Evolutionary conservation across 257 asterid genomes (phyloP).

Genomic region (Solanum sparsipilum): DNA sequence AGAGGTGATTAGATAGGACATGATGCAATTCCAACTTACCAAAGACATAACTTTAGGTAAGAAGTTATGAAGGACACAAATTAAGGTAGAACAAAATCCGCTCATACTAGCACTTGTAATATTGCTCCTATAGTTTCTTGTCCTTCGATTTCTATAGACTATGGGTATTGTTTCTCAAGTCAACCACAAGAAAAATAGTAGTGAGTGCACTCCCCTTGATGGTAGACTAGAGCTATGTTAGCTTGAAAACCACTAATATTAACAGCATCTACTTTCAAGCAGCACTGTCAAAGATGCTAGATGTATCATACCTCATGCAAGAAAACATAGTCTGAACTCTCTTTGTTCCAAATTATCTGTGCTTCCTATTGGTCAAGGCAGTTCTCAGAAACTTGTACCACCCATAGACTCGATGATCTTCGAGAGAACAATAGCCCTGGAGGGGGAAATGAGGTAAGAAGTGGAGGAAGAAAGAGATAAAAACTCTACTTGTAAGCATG

Average conservation of each 20-base stretch:
- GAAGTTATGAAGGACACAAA: neutral
- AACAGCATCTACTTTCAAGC: neutral
- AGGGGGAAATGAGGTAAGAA: neutral
- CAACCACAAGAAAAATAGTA: neutral
- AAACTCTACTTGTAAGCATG: neutral
- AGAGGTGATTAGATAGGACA: neutral
- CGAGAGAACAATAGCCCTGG: neutral
- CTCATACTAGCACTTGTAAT: neutral
- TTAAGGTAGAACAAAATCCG: neutral
- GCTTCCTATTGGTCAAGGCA: neutral
- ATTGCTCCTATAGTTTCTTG: neutral
- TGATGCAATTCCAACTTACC: neutral
- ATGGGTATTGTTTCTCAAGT: neutral
- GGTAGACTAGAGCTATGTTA: neutral
- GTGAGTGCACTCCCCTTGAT: neutral
- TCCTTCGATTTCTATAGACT: neutral
- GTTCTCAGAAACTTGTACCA: neutral
- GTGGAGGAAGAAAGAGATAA: neutral
- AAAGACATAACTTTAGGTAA: neutral
- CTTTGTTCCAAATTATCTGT: neutral
- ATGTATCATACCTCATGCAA: neutral
- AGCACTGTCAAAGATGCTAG: neutral
- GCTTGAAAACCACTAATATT: neutral
- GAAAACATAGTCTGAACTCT: neutral
- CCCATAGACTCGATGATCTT: neutral